phyloP scores from a whole-genome alignment of 352 stramenopile genomes.

The Phytophthora pistaciae region DNA sequence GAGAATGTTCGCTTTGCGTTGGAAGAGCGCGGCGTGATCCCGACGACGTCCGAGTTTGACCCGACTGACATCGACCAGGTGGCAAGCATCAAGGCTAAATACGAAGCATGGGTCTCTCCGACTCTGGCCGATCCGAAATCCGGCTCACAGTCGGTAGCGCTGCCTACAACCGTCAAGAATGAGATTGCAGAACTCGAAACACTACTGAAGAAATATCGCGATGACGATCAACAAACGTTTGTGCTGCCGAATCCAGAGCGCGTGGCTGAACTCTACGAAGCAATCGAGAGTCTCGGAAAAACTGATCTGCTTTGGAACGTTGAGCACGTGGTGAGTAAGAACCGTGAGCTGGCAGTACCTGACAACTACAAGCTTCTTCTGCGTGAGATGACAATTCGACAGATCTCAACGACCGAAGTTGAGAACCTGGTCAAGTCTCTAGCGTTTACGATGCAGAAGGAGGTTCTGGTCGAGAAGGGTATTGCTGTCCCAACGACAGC shows the following conservation, averaged over 20 bases:
- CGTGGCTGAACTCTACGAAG: constrained; percentile 66
- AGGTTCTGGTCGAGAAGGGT: constrained; percentile 48
- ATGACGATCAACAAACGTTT: constrained; percentile 24
- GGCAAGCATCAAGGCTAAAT: neutral
- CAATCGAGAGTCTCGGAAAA: constrained; percentile 75
- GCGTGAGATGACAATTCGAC: constrained; percentile 59
- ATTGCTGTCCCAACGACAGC: constrained; percentile 59
- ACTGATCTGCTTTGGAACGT: constrained; percentile 82
- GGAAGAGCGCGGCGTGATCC: constrained; percentile 77
- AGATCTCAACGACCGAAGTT: constrained; percentile 64
- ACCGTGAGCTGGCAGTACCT: constrained; percentile 66
- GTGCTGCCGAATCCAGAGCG: constrained; percentile 69
- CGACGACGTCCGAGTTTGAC: constrained; percentile 38
- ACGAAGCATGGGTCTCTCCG: constrained; percentile 24
- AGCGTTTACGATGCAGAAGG: constrained; percentile 69
- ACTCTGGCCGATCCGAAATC: constrained; percentile 12
- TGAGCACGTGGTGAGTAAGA: constrained; percentile 68
- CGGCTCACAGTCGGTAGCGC: constrained; percentile 16
- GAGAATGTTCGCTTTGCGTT: constrained; percentile 68
- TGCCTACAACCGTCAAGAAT: constrained; percentile 59
- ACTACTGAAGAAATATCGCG: constrained; percentile 51
- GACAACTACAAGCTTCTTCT: constrained; percentile 51
- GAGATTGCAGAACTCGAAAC: constrained; percentile 67
- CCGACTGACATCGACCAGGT: neutral
- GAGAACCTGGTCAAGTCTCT: constrained; percentile 67